phyloP scores from a whole-genome alignment of 179 eudicot species.

The Sideroxylon spinosum region DNA sequence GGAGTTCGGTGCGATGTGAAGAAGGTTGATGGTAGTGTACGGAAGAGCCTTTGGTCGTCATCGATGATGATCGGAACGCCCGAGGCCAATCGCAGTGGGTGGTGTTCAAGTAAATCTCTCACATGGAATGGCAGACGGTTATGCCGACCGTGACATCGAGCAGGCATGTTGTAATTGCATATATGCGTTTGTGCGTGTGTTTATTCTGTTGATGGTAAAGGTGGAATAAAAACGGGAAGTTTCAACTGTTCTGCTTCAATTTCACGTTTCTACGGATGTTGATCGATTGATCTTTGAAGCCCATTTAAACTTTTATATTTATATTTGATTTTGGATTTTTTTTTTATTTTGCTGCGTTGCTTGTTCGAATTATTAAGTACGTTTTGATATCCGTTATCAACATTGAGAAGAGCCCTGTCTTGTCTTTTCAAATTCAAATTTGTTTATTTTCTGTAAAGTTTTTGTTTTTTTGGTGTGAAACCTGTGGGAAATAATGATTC shows the following conservation, averaged over 20 bases:
- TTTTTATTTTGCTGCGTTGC: constrained; percentile 1
- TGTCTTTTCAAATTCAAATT: background rate
- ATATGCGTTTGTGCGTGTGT: background rate
- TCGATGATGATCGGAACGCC: constrained; percentile 75
- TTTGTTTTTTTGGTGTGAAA: background rate
- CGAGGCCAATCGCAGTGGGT: constrained; percentile 51
- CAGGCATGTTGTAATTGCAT: constrained; percentile 43
- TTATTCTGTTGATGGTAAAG: background rate
- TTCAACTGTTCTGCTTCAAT: background rate
- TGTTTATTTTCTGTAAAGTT: background rate
- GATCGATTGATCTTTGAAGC: background rate
- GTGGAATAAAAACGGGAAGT: background rate
- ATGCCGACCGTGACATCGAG: constrained; percentile 81
- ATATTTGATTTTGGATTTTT: constrained; percentile 5
- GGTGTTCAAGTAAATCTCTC: constrained; percentile 48
- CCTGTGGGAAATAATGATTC: background rate
- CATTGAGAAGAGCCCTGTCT: background rate
- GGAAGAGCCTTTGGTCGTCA: constrained; percentile 32
- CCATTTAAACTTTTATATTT: background rate
- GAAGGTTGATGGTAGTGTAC: constrained; percentile 32
- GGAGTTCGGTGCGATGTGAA: constrained; percentile 12
- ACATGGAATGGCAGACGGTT: constrained; percentile 99
- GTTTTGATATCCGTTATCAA: background rate
- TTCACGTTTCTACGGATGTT: constrained; percentile 1
- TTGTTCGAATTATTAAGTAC: background rate